Percentiles rank a stretch among this genome's conserved stretches.
These are phyloP conservation scores for Colletotrichum tropicale DNA, from an alignment of 2,329 filamentous ascomycete species.

Conservation along the genomic window DNA sequence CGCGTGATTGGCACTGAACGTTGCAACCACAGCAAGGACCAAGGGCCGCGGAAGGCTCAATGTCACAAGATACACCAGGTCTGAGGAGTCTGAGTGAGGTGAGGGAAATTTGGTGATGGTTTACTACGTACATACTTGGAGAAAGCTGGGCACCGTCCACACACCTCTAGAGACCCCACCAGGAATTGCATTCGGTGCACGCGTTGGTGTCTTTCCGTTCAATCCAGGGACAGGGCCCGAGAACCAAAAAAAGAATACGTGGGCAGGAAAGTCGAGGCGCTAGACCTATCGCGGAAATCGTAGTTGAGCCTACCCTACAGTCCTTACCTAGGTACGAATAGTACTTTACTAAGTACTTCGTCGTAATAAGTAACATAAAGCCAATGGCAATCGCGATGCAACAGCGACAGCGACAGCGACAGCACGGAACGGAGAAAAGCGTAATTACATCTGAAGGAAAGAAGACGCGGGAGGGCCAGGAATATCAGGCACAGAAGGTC, in stretches of 20 bases:
- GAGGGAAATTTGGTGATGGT: background rate
- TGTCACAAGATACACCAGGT: background rate
- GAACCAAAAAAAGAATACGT: background rate
- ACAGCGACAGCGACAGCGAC: background rate
- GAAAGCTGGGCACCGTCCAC: background rate
- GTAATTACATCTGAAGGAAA: background rate
- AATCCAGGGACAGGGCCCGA: background rate
- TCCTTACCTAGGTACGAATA: background rate
- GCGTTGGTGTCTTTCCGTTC: background rate
- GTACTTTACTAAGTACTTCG: background rate
- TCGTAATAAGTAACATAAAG: background rate
- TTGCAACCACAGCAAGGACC: background rate
- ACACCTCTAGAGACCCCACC: background rate
- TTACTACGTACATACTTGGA: background rate
- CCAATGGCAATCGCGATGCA: background rate
- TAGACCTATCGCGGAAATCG: background rate
- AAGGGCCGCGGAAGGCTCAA: background rate
- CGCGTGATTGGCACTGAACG: conserved; percentile 2
- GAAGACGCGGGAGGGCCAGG: background rate
- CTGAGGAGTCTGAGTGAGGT: background rate
- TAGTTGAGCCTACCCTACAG: background rate
- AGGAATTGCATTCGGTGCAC: background rate
- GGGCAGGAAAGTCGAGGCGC: background rate
- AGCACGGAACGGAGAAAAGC: background rate
- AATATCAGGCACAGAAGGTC: background rate